Evolutionary conservation across 768 basidiomycete species (phyloP), one percentile per base, ranked within the genome.

Genomic region (Rhodocollybia butyracea): DNA sequence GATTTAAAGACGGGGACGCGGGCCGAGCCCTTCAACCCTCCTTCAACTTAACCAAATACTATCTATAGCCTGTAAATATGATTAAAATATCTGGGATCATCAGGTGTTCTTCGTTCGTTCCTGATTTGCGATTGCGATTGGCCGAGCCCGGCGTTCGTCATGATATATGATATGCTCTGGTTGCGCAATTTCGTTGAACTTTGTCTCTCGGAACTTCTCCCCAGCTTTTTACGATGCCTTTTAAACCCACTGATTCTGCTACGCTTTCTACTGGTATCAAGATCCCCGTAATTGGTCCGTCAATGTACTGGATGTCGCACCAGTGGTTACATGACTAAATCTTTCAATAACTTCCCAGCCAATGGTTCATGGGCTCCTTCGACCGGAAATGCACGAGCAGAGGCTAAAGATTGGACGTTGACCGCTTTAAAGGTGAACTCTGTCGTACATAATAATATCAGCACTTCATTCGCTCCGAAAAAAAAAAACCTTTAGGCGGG

Each of bases 341-440:
- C 26, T 15, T 30, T 27, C 10, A 22, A 13, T 36, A 7, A 3
- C 39, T 39, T 34, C 24, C 6, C 29, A 53, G 77, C 73, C 12
- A 66, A 69, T 38, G 78, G 79, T 11, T 65, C 73, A 12, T 81
- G 70, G 66, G 70, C 70, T 17, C 75, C 73, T 8, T 19, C 60
- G 1, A 69, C 66, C 29, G 53, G 66, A 3, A 72, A 74, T 54
- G 65, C 67, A n/a, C 70, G 68, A 30, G 70, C 57, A 6, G 63
- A 61, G 17, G 73, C 68, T 1, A 66, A 71, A 56, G 61, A 59
- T 17, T 80, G 77, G 76, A 67, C 78, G 52, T 40, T 71, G 12
- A 65, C 67, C 21, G 78, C 76, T 19, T 48, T 79, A 17, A 63
- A 76, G 61, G 77, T 73, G 19, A 31, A 27, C 21, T 5, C 22